Percentiles rank a stretch among this genome's conserved stretches.
Conservation (phyloP, 1,139 yeast species). For the Suhomyces yuchorum region DNA sequence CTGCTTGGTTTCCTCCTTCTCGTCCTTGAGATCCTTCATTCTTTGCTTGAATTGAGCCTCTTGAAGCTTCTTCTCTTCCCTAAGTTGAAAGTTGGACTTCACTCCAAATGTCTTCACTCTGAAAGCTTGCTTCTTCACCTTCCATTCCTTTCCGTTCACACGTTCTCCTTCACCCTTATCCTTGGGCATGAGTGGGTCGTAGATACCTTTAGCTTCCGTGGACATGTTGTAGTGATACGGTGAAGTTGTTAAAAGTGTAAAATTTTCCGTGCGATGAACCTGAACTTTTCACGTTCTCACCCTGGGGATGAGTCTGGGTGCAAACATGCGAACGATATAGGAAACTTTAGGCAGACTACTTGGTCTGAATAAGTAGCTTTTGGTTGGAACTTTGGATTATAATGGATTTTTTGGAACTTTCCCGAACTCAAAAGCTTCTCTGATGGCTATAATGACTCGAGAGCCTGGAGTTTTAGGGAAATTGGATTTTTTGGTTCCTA, state of each 20-base stretch:
- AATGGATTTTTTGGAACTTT: too few relatives aligned
- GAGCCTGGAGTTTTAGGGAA: too few relatives aligned
- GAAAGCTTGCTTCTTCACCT: constrained; percentile 30
- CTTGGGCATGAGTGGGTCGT: constrained; percentile 18
- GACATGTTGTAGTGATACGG: constrained; percentile 3
- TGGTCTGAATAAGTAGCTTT: too few relatives aligned
- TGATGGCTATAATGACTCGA: too few relatives aligned
- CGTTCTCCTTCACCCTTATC: constrained; percentile 29
- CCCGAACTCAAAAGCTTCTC: too few relatives aligned
- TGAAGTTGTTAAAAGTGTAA: constrained; percentile 3
- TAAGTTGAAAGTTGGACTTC: constrained; percentile 24
- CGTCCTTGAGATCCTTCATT: constrained; percentile 60
- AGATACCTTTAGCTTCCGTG: constrained; percentile 1
- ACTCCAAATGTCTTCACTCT: constrained; percentile 26
- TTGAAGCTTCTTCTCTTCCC: constrained; percentile 41
- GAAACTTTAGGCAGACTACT: too few relatives aligned
- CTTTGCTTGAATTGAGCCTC: constrained; percentile 53
- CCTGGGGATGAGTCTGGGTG: neutral
- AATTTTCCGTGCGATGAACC: constrained; percentile 8
- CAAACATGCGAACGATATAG: neutral
- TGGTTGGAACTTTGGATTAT: too few relatives aligned
- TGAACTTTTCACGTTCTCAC: neutral
- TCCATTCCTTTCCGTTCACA: constrained; percentile 32
- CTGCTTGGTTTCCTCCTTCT: constrained; percentile 56
- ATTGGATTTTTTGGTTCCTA: too few relatives aligned